phyloP scores from a whole-genome alignment of 2,329 filamentous ascomycete genomes.

The Clarireedia monteithiana region DNA sequence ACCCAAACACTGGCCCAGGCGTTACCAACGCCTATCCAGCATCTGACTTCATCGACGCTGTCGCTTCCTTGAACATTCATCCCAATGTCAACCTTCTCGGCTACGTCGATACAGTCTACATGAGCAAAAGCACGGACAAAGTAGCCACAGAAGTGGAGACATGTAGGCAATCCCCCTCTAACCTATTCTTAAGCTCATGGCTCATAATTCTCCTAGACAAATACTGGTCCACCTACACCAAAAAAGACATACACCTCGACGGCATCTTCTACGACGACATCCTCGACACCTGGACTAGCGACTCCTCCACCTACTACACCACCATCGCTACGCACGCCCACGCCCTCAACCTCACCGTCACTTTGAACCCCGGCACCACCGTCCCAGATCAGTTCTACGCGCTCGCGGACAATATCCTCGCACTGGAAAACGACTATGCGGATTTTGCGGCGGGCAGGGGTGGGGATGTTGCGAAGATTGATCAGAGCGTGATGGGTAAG shows the following conservation, averaged over 20 bases:
- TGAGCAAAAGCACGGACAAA: not conserved
- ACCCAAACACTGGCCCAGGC: not conserved
- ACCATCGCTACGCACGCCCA: not conserved
- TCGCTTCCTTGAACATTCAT: not conserved
- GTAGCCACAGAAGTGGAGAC: constrained; percentile 1
- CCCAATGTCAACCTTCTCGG: constrained; percentile 5
- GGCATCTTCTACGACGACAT: constrained; percentile 7
- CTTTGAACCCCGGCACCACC: constrained; percentile 2
- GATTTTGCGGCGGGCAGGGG: not conserved
- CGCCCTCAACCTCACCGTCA: not conserved
- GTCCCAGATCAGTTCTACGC: not conserved
- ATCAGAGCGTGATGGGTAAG: not conserved
- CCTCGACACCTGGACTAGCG: not conserved
- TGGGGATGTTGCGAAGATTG: not conserved
- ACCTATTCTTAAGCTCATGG: too few relatives aligned
- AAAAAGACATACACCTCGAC: not conserved
- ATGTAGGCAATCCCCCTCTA: not conserved
- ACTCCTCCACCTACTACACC: not conserved
- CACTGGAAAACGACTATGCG: not conserved
- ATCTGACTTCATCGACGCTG: not conserved
- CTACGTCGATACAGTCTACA: constrained; percentile 4
- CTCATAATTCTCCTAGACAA: not conserved
- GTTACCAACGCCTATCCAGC: not conserved
- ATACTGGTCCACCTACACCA: constrained; percentile 7
- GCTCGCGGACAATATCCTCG: constrained; percentile 1